phyloP scores from a whole-genome alignment of 495 filamentous ascomycete genomes.

The Lasiosphaeris hirsuta region DNA sequence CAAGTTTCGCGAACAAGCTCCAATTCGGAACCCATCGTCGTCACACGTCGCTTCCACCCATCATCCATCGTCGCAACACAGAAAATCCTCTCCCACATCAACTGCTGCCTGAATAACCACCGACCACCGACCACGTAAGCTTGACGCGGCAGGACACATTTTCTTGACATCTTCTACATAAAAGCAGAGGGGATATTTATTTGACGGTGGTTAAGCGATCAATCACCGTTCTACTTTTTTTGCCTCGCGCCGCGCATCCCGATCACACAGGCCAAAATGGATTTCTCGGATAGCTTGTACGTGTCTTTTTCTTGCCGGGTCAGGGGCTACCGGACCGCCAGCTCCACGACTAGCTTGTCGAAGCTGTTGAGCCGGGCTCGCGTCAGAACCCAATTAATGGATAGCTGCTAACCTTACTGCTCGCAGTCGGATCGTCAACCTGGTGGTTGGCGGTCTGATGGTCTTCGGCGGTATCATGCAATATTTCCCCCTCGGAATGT shows the following conservation, averaged over 20 bases:
- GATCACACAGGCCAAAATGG: constrained; percentile 17
- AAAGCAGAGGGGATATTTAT: too few species aligned
- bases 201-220: too few species aligned
- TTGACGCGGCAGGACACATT: neutral
- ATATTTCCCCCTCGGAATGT: constrained; percentile 66
- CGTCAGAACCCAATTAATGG: neutral
- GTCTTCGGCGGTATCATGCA: constrained; percentile 84
- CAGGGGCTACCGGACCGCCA: too few species aligned
- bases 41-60: neutral
- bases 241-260: neutral
- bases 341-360: too few species aligned
- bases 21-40: too few species aligned
- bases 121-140: neutral
- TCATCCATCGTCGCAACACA: constrained; percentile 1
- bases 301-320: neutral
- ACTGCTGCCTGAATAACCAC: neutral
- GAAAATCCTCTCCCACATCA: neutral
- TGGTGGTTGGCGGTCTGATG: constrained; percentile 84
- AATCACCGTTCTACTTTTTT: neutral
- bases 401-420: constrained; percentile 2
- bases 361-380: neutral
- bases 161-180: neutral
- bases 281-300: constrained; percentile 32
- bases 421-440: constrained; percentile 85
- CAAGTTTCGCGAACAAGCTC: neutral